Evolutionary conservation across 2,329 filamentous ascomycete genomes (phyloP).

Genomic region (Byssothecium circinans): DNA sequence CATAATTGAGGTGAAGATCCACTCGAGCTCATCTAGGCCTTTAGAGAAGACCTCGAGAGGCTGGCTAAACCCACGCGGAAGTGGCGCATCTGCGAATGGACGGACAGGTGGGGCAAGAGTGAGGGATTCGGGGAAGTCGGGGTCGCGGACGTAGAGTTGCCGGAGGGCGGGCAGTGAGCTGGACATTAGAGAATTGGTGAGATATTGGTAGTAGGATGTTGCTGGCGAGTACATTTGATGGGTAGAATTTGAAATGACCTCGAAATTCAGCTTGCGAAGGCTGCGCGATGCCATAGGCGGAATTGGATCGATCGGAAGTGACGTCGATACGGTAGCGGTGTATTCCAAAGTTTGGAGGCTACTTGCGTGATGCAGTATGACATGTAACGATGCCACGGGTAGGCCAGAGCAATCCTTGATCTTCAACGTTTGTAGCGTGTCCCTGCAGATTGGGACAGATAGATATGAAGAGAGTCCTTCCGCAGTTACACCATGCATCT

Average conservation of each 20-base stretch:
- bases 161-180: slow-evolving; percentile 73
- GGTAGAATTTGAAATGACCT: slow-evolving; percentile 68
- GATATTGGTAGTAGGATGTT: slow-evolving; percentile 77
- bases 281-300: slow-evolving; percentile 69
- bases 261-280: slow-evolving; percentile 75
- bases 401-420: slow-evolving; percentile 71
- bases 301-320: slow-evolving; percentile 59
- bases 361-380: slow-evolving; percentile 61
- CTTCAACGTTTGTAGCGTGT: slow-evolving; percentile 66
- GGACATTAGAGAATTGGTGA: slow-evolving; percentile 78
- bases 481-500: slow-evolving; percentile 71
- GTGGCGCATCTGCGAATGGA: slow-evolving; percentile 50
- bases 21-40: slow-evolving; percentile 67
- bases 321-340: slow-evolving; percentile 57
- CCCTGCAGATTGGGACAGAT: slow-evolving; percentile 56
- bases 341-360: slow-evolving; percentile 62
- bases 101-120: slow-evolving; percentile 68
- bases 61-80: slow-evolving; percentile 52
- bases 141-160: slow-evolving; percentile 83
- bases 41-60: slow-evolving; percentile 66
- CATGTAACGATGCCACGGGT: slow-evolving; percentile 61
- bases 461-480: slow-evolving; percentile 72
- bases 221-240: slow-evolving; percentile 58
- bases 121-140: slow-evolving; percentile 78
- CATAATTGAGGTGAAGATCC: slow-evolving; percentile 66